phyloP scores from a whole-genome alignment of 768 basidiomycete genomes.

The Leccinum uliginosum region DNA sequence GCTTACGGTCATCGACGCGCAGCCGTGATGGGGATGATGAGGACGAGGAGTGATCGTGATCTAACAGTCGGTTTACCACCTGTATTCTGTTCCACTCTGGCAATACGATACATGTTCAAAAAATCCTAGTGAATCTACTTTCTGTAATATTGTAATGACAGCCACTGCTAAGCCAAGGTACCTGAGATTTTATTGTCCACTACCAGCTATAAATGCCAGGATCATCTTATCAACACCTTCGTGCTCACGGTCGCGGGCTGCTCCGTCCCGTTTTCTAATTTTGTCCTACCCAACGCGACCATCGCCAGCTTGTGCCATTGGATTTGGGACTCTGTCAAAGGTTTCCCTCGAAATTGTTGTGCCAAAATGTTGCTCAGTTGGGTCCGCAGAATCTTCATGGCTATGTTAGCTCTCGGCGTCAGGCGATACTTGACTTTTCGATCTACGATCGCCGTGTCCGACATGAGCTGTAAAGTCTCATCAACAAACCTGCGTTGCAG shows the following conservation, averaged over 20 bases:
- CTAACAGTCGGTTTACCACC: no score
- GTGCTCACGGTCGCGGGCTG: slow-evolving; percentile 5
- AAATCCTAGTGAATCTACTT: not conserved
- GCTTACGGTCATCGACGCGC: not conserved
- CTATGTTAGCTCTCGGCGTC: slow-evolving; percentile 67
- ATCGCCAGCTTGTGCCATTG: slow-evolving; percentile 74
- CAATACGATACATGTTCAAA: slow-evolving; percentile 9
- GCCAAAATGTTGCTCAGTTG: slow-evolving; percentile 57
- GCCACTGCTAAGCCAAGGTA: no score
- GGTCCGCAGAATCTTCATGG: slow-evolving; percentile 73
- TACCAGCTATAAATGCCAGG: not conserved
- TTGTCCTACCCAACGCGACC: slow-evolving; percentile 53
- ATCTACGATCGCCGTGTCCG: slow-evolving; percentile 73
- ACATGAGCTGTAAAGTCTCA: slow-evolving; percentile 49
- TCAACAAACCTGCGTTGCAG: slow-evolving; percentile 4
- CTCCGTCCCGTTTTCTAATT: slow-evolving; percentile 30
- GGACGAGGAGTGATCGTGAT: slow-evolving; percentile 39
- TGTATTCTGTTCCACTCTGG: no score
- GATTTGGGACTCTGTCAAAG: slow-evolving; percentile 53
- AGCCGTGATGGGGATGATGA: slow-evolving; percentile 53
- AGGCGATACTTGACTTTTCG: slow-evolving; percentile 77
- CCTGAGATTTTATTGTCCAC: not conserved
- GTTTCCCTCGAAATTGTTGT: slow-evolving; percentile 62
- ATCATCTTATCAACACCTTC: slow-evolving; percentile 21
- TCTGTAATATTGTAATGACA: not conserved